Evolutionary conservation across 495 filamentous ascomycete species (phyloP).

Genomic region (Hypoxylon lienhwacheense): DNA sequence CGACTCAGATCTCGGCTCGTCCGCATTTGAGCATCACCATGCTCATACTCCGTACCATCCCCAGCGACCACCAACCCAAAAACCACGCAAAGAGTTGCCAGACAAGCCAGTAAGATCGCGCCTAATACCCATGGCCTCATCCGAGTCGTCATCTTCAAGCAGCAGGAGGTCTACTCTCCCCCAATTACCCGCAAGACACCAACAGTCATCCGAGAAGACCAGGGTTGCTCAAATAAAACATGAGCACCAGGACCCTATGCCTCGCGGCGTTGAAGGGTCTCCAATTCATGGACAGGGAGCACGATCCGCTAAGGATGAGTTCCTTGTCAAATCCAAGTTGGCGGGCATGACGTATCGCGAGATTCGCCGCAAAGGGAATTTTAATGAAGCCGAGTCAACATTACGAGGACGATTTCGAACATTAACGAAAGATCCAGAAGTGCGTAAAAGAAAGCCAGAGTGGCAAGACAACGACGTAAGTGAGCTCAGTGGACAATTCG

Average conservation of each 20-base stretch:
- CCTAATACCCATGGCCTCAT: constrained; percentile 42
- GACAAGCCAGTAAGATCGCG: constrained; percentile 45
- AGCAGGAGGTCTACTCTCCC: constrained; percentile 14
- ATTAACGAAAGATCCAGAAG: constrained; percentile 73
- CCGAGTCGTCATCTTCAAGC: constrained; percentile 10
- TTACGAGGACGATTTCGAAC: constrained; percentile 78
- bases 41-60: constrained; percentile 10
- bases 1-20: constrained; percentile 24
- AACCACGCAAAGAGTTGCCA: constrained; percentile 41
- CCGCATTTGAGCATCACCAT: constrained; percentile 21
- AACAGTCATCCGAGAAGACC: background rate
- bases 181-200: background rate
- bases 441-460: constrained; percentile 74
- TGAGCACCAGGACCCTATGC: background rate
- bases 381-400: constrained; percentile 83
- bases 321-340: constrained; percentile 64
- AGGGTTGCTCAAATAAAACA: background rate
- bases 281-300: constrained; percentile 1
- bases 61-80: constrained; percentile 18
- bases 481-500: constrained; percentile 18
- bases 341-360: constrained; percentile 77
- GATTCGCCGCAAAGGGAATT: constrained; percentile 66
- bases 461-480: constrained; percentile 80
- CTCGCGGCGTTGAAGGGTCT: background rate
- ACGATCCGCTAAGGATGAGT: constrained; percentile 56